These are phyloP conservation scores for Xylaria sp. DNA, from an alignment of 2,329 filamentous ascomycete genomes.

Conservation along the genomic window DNA sequence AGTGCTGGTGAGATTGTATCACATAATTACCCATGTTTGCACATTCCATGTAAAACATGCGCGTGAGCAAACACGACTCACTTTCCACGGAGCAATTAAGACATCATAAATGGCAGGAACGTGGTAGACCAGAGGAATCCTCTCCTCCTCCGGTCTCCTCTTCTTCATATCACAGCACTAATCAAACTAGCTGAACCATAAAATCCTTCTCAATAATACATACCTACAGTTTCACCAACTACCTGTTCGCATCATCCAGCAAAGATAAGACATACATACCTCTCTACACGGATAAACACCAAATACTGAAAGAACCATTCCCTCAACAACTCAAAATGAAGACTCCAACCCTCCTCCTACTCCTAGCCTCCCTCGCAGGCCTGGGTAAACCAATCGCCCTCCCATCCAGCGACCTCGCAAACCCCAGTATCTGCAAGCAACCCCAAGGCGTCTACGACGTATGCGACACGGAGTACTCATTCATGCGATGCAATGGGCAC, in stretches of 20 bases:
- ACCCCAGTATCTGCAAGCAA: constrained; percentile 17
- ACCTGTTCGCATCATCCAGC: too few relatives aligned
- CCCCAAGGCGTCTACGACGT: constrained; percentile 30
- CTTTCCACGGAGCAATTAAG: not conserved
- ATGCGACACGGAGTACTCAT: constrained; percentile 33
- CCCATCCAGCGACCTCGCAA: not conserved
- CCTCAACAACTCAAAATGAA: constrained; percentile 18
- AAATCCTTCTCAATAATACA: not conserved
- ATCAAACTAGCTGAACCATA: not conserved
- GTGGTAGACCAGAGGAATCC: too few relatives aligned
- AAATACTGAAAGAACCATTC: not conserved
- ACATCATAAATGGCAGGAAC: not conserved
- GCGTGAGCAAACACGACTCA: not conserved
- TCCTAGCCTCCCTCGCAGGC: constrained; percentile 9
- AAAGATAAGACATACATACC: too few relatives aligned
- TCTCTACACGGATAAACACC: not conserved
- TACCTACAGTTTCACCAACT: not conserved
- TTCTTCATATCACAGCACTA: not conserved
- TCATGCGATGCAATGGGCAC: constrained; percentile 29
- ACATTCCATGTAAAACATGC: not conserved
- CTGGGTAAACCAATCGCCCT: not conserved
- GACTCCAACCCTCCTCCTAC: constrained; percentile 7
- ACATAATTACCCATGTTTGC: not conserved
- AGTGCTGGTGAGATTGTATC: not conserved
- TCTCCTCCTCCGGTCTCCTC: not conserved